Conservation (phyloP, 805 yeast species). For the Ogataea chonburiensis region DNA sequence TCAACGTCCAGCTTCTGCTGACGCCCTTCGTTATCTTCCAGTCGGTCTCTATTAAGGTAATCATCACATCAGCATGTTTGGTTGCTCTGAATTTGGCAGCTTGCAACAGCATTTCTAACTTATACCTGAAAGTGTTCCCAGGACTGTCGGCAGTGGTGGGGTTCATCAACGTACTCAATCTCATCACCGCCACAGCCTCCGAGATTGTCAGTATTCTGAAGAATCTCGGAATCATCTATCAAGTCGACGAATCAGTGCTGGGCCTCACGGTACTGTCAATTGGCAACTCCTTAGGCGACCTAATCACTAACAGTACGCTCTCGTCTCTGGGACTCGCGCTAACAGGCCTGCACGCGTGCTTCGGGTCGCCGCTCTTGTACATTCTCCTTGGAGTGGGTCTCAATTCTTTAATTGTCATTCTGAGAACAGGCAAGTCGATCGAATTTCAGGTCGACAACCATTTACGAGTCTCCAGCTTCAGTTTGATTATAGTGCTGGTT, state of each 20-base stretch:
- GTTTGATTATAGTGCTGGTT: conserved; percentile 40
- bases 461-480: conserved; percentile 38
- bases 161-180: conserved; percentile 28
- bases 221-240: conserved; percentile 44
- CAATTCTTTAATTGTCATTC: conserved; percentile 39
- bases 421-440: conserved; percentile 23
- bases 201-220: conserved; percentile 36
- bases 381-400: conserved; percentile 51
- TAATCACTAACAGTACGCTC: conserved; percentile 49
- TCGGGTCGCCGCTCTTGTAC: conserved; percentile 52
- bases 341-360: conserved; percentile 50
- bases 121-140: conserved; percentile 21
- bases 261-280: conserved; percentile 50
- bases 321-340: conserved; percentile 37
- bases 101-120: not conserved
- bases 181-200: conserved; percentile 32
- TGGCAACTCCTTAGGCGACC: conserved; percentile 52
- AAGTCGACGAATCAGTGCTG: conserved; percentile 45
- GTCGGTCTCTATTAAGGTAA: not conserved
- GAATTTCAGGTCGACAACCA: conserved; percentile 40
- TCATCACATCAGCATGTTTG: conserved; percentile 3
- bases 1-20: conserved; percentile 31
- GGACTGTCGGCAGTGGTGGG: conserved; percentile 30
- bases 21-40: conserved; percentile 18
- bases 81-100: conserved; percentile 4